phyloP scores from a whole-genome alignment of 345 rosid species.

The Aegle marmelos region DNA sequence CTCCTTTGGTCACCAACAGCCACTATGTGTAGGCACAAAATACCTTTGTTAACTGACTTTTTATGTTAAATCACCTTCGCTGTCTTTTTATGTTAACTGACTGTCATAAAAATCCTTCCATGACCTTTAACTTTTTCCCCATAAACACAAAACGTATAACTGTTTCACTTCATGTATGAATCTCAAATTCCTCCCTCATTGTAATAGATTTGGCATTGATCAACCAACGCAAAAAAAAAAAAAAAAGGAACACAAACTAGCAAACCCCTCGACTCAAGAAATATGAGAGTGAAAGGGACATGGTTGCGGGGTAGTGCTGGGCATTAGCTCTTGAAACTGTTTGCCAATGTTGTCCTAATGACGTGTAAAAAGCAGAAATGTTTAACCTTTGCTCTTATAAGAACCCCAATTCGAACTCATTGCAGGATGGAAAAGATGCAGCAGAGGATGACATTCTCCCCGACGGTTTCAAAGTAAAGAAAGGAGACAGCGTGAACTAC shows the following conservation, averaged over 20 bases:
- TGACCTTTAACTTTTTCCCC: neutral
- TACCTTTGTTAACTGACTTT: neutral
- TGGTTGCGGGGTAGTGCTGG: neutral
- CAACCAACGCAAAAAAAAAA: neutral
- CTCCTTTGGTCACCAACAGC: neutral
- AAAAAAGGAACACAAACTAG: neutral
- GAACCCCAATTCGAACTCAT: neutral
- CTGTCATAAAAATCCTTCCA: neutral
- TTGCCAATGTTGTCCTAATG: neutral
- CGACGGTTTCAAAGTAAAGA: slow-evolving; percentile 35
- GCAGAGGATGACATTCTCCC: slow-evolving; percentile 36
- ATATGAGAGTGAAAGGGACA: neutral
- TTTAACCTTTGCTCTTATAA: neutral
- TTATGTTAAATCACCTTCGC: neutral
- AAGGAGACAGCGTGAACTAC: slow-evolving; percentile 31
- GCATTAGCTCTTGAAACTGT: neutral
- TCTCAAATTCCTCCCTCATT: neutral
- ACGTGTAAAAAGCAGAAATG: neutral
- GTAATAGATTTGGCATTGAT: neutral
- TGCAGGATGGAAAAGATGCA: slow-evolving; percentile 36
- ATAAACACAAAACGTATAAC: neutral
- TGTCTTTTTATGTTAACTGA: neutral
- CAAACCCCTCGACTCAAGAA: neutral
- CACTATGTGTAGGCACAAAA: neutral
- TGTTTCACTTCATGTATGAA: neutral